Conservation (phyloP, 2,329 filamentous ascomycete genomes). For the Coniochaeta sp. region DNA sequence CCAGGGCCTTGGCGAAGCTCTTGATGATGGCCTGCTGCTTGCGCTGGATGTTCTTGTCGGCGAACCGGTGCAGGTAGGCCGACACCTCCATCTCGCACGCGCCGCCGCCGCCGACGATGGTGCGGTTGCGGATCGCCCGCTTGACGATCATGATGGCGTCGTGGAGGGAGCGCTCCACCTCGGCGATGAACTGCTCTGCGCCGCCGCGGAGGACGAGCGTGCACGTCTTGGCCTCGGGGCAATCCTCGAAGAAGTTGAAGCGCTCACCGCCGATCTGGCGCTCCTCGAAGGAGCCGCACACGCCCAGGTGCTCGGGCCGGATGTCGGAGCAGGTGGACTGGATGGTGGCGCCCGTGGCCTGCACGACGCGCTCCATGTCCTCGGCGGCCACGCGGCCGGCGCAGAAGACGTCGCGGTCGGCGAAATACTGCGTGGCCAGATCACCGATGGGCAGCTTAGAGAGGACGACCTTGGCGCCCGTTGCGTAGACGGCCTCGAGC, state of each 20-base stretch:
- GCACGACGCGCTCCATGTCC: slow-evolving; percentile 92
- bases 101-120: slow-evolving; percentile 91
- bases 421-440: slow-evolving; percentile 95
- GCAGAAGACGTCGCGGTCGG: slow-evolving; percentile 96
- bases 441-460: slow-evolving; percentile 97
- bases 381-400: slow-evolving; percentile 86
- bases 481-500: slow-evolving; percentile 88
- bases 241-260: slow-evolving; percentile 98
- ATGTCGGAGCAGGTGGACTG: slow-evolving; percentile 98
- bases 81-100: slow-evolving; percentile 96
- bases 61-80: slow-evolving; percentile 84
- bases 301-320: slow-evolving; percentile 78
- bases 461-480: slow-evolving; percentile 92
- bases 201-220: slow-evolving; percentile 91
- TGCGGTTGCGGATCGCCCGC: slow-evolving; percentile 89
- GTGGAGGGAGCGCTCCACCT: slow-evolving; percentile 94
- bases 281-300: slow-evolving; percentile 87
- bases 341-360: slow-evolving; percentile 84
- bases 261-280: slow-evolving; percentile 94
- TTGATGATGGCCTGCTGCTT: slow-evolving; percentile 99
- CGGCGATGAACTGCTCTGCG: slow-evolving; percentile 97
- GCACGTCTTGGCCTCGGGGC: slow-evolving; percentile 92
- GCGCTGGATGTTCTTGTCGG: slow-evolving; percentile 84
- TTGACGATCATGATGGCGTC: slow-evolving; percentile 99
- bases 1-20: slow-evolving; percentile 92